Conservation (phyloP, 805 yeast species). For the Wickerhamomyces mucosus region DNA sequence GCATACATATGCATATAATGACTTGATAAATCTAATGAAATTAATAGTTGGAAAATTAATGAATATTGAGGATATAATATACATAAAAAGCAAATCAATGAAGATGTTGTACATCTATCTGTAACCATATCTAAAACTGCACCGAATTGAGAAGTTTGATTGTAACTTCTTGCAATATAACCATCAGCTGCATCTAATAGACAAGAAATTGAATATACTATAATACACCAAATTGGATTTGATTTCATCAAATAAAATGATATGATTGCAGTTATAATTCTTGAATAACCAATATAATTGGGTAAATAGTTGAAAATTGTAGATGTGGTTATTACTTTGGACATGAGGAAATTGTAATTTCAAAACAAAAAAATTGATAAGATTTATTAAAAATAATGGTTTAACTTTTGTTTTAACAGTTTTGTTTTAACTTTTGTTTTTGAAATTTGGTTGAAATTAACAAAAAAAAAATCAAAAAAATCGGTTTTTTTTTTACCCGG, state of each 20-base stretch:
- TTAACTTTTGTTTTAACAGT: too few species aligned
- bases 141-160: constrained; percentile 88
- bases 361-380: too few species aligned
- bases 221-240: constrained; percentile 73
- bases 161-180: constrained; percentile 78
- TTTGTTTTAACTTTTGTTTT: too few species aligned
- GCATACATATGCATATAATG: constrained; percentile 99
- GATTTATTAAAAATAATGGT: too few species aligned
- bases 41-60: constrained; percentile 62
- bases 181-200: constrained; percentile 95
- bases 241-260: constrained; percentile 76
- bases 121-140: constrained; percentile 99
- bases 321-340: constrained; percentile 25
- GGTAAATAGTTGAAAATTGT: constrained; percentile 78
- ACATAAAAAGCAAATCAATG: constrained; percentile 81
- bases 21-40: constrained; percentile 80
- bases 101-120: constrained; percentile 92
- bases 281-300: constrained; percentile 79
- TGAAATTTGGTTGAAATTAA: too few species aligned
- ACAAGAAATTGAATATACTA: constrained; percentile 79
- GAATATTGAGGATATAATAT: constrained; percentile 64
- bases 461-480: too few species aligned
- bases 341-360: too few species aligned
- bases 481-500: too few species aligned
- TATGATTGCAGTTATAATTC: constrained; percentile 73